Percentiles rank a stretch among this genome's conserved stretches.
phyloP scores from a whole-genome alignment of 352 stramenopile genomes.

The Phytophthora colocasiae region DNA sequence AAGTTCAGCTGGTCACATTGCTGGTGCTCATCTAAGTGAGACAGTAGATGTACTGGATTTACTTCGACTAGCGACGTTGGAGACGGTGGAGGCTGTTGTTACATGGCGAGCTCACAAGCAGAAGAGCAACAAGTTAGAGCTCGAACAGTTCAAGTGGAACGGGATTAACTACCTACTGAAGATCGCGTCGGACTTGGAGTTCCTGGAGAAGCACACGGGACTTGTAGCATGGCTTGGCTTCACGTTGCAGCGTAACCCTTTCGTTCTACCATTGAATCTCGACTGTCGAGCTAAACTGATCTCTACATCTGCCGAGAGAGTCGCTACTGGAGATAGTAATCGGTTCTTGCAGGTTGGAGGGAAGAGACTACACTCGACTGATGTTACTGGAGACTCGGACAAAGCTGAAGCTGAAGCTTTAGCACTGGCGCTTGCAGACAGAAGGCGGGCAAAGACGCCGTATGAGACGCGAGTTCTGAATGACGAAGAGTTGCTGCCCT shows the following conservation, averaged over 20 bases:
- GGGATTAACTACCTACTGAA: slow-evolving; percentile 93
- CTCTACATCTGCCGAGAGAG: neutral
- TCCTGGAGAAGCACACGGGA: slow-evolving; percentile 79
- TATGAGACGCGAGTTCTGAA: slow-evolving; percentile 90
- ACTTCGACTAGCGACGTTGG: slow-evolving; percentile 85
- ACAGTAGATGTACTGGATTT: slow-evolving; percentile 91
- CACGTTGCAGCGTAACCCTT: slow-evolving; percentile 87
- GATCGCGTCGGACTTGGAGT: slow-evolving; percentile 90
- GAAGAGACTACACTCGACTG: slow-evolving; percentile 42
- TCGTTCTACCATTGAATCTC: slow-evolving; percentile 85
- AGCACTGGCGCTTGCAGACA: slow-evolving; percentile 43
- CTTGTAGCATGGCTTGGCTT: slow-evolving; percentile 90
- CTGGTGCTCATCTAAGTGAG: slow-evolving; percentile 59
- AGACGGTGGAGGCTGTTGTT: slow-evolving; percentile 87
- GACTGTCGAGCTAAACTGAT: slow-evolving; percentile 52
- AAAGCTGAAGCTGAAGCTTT: slow-evolving; percentile 35
- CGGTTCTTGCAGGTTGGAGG: slow-evolving; percentile 70
- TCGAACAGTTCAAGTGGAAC: slow-evolving; percentile 87
- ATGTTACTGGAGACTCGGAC: slow-evolving; percentile 2
- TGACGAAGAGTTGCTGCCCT: slow-evolving; percentile 78
- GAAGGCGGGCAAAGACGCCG: slow-evolving; percentile 70
- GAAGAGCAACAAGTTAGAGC: slow-evolving; percentile 18
- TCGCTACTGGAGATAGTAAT: slow-evolving; percentile 29
- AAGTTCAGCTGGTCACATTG: slow-evolving; percentile 49
- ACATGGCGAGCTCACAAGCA: slow-evolving; percentile 67